Percentiles rank a stretch among this genome's conserved stretches.
Conservation (phyloP, 2,329 filamentous ascomycete genomes). For the Monosporascus sp. region DNA sequence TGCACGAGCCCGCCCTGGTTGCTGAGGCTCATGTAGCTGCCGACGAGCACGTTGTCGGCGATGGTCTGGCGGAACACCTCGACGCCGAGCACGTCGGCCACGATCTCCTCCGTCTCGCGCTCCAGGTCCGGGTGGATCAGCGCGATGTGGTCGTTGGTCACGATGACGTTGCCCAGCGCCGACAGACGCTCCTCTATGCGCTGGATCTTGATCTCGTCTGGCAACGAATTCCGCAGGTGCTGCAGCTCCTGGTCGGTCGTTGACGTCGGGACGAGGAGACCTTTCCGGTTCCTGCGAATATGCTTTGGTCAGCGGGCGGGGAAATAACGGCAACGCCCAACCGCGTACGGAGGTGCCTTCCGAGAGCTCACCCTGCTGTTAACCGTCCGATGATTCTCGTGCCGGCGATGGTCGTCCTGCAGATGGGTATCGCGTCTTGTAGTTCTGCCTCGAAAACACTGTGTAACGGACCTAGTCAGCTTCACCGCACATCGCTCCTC, state of each 20-base stretch:
- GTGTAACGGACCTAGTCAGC: constrained; percentile 7
- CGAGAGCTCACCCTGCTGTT: constrained; percentile 69
- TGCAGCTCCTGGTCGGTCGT: constrained; percentile 98
- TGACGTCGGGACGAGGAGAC: constrained; percentile 89
- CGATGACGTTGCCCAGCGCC: constrained; percentile 94
- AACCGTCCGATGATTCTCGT: constrained; percentile 93
- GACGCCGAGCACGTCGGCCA: constrained; percentile 86
- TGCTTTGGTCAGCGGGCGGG: constrained; percentile 3
- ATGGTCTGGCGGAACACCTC: constrained; percentile 93
- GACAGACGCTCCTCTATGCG: constrained; percentile 96
- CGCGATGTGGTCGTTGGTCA: constrained; percentile 92
- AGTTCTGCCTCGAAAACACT: constrained; percentile 97
- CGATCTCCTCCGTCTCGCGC: constrained; percentile 97
- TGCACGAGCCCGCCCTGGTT: constrained; percentile 97
- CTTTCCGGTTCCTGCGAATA: constrained; percentile 74
- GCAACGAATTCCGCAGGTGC: constrained; percentile 91
- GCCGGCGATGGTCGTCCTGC: constrained; percentile 91
- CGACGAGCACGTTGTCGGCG: constrained; percentile 93
- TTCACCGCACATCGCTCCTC: no score
- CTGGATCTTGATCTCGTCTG: constrained; percentile 88
- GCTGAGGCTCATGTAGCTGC: constrained; percentile 91
- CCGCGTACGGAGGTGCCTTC: background rate
- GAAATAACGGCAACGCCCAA: background rate
- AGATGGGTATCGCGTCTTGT: constrained; percentile 95
- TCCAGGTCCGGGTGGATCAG: constrained; percentile 94